phyloP scores from a whole-genome alignment of 2,329 filamentous ascomycete species.

The Alternaria triticina region DNA sequence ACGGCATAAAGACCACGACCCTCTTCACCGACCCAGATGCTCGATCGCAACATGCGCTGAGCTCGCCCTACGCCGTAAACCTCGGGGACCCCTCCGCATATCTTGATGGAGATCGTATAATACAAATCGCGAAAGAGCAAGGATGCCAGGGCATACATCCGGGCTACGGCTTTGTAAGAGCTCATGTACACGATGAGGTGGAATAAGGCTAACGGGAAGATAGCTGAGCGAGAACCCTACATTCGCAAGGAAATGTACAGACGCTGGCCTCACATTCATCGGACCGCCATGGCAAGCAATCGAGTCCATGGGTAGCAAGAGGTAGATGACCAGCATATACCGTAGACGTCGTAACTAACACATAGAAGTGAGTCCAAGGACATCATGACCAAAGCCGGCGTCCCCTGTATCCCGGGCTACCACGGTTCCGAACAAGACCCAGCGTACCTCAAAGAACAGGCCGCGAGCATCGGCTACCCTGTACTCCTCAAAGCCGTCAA shows the following conservation, averaged over 20 bases:
- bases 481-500: constrained; percentile 72
- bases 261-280: constrained; percentile 92
- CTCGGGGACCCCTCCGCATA: constrained; percentile 86
- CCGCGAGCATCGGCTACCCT: constrained; percentile 72
- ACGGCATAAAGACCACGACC: constrained; percentile 92
- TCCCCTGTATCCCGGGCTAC: constrained; percentile 95
- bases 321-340: constrained; percentile 48
- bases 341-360: constrained; percentile 9
- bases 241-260: constrained; percentile 86
- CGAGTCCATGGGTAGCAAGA: constrained; percentile 90
- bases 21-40: constrained; percentile 94
- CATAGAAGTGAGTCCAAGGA: constrained; percentile 75
- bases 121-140: constrained; percentile 82
- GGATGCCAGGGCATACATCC: constrained; percentile 93
- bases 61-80: constrained; percentile 82
- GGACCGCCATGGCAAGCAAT: constrained; percentile 82
- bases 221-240: constrained; percentile 85
- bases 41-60: constrained; percentile 83
- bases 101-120: constrained; percentile 91
- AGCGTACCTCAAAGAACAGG: constrained; percentile 68
- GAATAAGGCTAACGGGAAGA: constrained; percentile 14
- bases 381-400: constrained; percentile 94
- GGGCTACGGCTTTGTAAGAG: constrained; percentile 80
- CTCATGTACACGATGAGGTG: not conserved
- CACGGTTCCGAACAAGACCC: constrained; percentile 83